Percentiles rank a stretch among this genome's conserved stretches.
Conservation (phyloP, 148 eudicot species). For the Cornus suecica region DNA sequence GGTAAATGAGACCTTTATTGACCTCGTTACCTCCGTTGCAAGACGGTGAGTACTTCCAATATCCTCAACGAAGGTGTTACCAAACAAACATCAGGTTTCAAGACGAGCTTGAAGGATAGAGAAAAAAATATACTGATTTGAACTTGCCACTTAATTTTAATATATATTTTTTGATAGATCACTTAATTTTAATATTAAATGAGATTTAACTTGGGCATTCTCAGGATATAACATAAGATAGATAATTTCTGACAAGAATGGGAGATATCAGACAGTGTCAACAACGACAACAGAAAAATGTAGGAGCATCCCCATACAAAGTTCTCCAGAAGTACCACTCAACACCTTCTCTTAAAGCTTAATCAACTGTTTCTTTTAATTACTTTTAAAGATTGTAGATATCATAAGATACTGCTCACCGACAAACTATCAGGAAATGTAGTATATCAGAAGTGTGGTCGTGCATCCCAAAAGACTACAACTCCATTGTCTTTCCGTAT, state of each 20-base stretch:
- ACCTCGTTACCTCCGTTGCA: neutral
- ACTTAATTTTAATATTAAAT: neutral
- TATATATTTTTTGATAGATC: too few species aligned
- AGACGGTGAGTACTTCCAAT: conserved; percentile 2
- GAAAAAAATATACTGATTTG: too few species aligned
- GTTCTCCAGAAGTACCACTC: neutral
- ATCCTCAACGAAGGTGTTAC: neutral
- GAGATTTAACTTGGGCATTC: too few species aligned
- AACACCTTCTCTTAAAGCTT: neutral
- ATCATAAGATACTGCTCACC: too few species aligned
- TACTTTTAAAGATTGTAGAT: neutral
- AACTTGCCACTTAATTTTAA: neutral
- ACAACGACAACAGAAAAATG: too few species aligned
- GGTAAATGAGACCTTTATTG: too few species aligned
- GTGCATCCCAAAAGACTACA: neutral
- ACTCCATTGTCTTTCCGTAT: neutral
- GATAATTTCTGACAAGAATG: too few species aligned
- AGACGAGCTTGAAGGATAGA: neutral
- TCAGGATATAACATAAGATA: too few species aligned
- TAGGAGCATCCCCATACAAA: too few species aligned
- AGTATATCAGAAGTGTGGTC: neutral
- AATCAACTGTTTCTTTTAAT: neutral
- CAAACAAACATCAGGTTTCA: neutral
- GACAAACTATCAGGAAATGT: neutral
- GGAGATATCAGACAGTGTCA: too few species aligned